Percentiles rank a stretch among this genome's conserved stretches.
phyloP scores from a whole-genome alignment of 352 stramenopile species.

The Elongisporangium undulatum region DNA sequence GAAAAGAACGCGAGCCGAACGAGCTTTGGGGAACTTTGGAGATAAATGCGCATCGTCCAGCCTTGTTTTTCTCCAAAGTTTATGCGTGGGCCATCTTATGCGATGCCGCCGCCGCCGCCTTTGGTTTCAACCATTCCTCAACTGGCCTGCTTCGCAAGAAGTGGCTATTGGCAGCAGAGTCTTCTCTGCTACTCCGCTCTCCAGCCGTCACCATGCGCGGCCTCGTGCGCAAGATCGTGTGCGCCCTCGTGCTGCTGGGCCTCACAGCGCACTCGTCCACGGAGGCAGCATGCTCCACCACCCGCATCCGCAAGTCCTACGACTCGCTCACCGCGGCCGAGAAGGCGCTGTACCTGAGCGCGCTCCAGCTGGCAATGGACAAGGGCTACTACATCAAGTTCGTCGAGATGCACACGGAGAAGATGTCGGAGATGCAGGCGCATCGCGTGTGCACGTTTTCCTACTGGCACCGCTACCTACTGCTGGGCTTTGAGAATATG shows the following conservation, averaged over 20 bases:
- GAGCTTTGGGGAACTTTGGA: background rate
- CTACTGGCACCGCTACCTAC: constrained; percentile 45
- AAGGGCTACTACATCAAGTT: constrained; percentile 80
- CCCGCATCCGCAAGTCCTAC: constrained; percentile 76
- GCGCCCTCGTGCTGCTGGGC: background rate
- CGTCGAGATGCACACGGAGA: constrained; percentile 39
- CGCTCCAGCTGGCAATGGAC: constrained; percentile 73
- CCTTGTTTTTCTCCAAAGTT: background rate
- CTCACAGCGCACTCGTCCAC: background rate
- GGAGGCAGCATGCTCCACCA: constrained; percentile 11
- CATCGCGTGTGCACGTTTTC: constrained; percentile 42
- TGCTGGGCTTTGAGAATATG: constrained; percentile 52
- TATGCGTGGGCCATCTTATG: background rate
- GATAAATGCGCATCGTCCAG: background rate
- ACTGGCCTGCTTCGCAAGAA: background rate
- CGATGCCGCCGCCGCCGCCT: background rate
- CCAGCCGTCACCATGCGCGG: background rate
- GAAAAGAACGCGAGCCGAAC: background rate
- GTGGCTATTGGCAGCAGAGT: background rate
- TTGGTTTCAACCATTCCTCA: background rate
- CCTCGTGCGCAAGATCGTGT: background rate
- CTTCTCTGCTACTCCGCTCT: background rate
- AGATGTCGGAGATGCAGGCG: constrained; percentile 26
- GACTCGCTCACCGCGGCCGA: constrained; percentile 48
- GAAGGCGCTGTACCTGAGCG: constrained; percentile 72